Evolutionary conservation across 108 stramenopile genomes (phyloP), one percentile per base, ranked within the genome.

Genomic region (Cyclostephanos tholiformis): DNA sequence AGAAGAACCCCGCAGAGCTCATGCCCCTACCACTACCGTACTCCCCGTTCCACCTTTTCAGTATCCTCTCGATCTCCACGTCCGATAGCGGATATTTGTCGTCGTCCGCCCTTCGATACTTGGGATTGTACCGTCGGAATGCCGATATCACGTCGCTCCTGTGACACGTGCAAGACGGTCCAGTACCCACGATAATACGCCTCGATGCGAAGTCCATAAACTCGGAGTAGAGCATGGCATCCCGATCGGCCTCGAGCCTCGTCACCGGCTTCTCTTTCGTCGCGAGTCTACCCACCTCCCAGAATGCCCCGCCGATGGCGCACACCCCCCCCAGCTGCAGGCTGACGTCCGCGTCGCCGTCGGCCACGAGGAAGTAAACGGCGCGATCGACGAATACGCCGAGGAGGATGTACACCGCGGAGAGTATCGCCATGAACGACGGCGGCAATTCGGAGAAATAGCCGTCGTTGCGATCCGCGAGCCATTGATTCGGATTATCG

Each of bases 81-180:
- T 95, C 89, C 11, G 82, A 76, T 72, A 94, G 43, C 0, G 89
- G 87, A 63, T 87, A 89, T 25, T 90, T 66, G 14, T 71, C 78
- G 63, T 79, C 86, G 25, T 89, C 89, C 13, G 75, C 83, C 14
- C 65, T 63, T 16, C 94, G 80, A 76, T 95, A 95, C 55, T 95
- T 95, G 55, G 88, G 85, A 85, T 81, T 86, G 78, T 73, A 95
- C 35, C 94, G 80, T 58, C 94, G 87, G 86, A 92, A 95, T 4
- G 91, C 84, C 65, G 73, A 55, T 10, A 91, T 85, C 14, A 95
- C 77, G 49, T 95, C 94, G 22, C 67, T 81, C 48, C 91, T 65
- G 75, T 95, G 94, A 30, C 85, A 86, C 51, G 75, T 86, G 11
- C 86, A 84, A 19, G 86, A 82, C 19, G 46, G 66, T 8, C 52